Conservation (phyloP, 208 protist genomes). For the Hexamita inflata region DNA sequence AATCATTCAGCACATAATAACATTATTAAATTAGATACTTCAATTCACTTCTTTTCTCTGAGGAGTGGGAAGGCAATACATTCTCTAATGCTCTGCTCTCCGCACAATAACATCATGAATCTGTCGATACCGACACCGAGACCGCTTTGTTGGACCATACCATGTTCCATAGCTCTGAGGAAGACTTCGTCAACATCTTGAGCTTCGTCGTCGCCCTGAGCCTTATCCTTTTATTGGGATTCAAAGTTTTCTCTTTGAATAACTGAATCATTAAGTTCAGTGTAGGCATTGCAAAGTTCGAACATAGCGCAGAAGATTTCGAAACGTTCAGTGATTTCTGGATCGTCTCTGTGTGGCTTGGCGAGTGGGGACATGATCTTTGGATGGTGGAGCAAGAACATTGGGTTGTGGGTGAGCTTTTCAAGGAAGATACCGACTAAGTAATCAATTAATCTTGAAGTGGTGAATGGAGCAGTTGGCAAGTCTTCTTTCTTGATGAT, state of each 20-base stretch:
- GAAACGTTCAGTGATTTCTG: slow-evolving; percentile 90
- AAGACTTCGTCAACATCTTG: slow-evolving; percentile 89
- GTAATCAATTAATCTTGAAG: slow-evolving; percentile 86
- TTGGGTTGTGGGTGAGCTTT: slow-evolving; percentile 83
- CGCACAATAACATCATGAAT: slow-evolving; percentile 93
- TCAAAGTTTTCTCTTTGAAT: slow-evolving; percentile 91
- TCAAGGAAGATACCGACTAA: slow-evolving; percentile 80
- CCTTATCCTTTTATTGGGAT: slow-evolving; percentile 71
- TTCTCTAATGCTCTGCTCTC: slow-evolving; percentile 47
- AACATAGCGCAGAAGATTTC: slow-evolving; percentile 93
- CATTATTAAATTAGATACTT: too few relatives aligned
- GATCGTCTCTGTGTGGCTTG: slow-evolving; percentile 70
- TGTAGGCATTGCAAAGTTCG: slow-evolving; percentile 95
- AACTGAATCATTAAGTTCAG: slow-evolving; percentile 97
- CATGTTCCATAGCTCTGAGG: slow-evolving; percentile 84
- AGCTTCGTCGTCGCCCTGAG: slow-evolving; percentile 87
- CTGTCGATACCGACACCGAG: slow-evolving; percentile 98
- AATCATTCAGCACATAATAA: too few relatives aligned
- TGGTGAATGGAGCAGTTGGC: slow-evolving; percentile 75
- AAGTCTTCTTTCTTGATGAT: too few relatives aligned
- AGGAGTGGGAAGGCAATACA: slow-evolving; percentile 40
- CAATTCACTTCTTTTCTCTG: too few relatives aligned
- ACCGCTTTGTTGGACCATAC: slow-evolving; percentile 90
- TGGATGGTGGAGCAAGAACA: slow-evolving; percentile 97
- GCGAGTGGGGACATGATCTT: slow-evolving; percentile 96